Evolutionary conservation across 2,329 filamentous ascomycete genomes (phyloP).

Genomic region (Hypoxylon sp.): DNA sequence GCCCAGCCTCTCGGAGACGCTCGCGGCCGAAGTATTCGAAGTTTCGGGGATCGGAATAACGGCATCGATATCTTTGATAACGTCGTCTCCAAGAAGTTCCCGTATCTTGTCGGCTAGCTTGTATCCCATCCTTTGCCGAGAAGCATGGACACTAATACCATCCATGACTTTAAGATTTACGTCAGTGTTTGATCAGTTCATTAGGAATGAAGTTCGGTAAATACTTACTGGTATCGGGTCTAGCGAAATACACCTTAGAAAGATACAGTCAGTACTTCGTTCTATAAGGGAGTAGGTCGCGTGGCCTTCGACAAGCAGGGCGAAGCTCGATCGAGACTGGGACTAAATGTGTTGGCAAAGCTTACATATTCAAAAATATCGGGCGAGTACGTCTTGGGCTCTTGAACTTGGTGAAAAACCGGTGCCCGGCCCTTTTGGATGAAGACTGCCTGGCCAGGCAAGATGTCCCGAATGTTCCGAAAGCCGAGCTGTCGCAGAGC

Average conservation of each 20-base stretch:
- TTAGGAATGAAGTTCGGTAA: neutral
- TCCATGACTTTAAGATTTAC: conserved; percentile 21
- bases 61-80: conserved; percentile 73
- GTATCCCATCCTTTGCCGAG: conserved; percentile 77
- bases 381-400: conserved; percentile 70
- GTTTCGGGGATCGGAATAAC: conserved; percentile 75
- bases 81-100: conserved; percentile 66
- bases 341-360: neutral
- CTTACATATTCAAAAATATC: conserved; percentile 73
- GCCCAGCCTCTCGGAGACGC: conserved; percentile 72
- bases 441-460: conserved; percentile 79
- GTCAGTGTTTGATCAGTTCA: neutral
- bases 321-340: neutral
- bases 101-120: conserved; percentile 74
- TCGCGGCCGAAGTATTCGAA: conserved; percentile 74
- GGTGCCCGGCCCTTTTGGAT: conserved; percentile 75
- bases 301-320: neutral
- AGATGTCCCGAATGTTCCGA: conserved; percentile 71
- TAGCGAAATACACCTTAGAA: conserved; percentile 74
- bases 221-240: conserved; percentile 65
- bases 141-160: conserved; percentile 55
- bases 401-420: conserved; percentile 73
- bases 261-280: conserved; percentile 54
- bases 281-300: conserved; percentile 56
- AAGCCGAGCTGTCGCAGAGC: conserved; percentile 77